Base-by-base conservation (phyloP, 768 basidiomycete genomes). In the Serpula lacrymans region DNA sequence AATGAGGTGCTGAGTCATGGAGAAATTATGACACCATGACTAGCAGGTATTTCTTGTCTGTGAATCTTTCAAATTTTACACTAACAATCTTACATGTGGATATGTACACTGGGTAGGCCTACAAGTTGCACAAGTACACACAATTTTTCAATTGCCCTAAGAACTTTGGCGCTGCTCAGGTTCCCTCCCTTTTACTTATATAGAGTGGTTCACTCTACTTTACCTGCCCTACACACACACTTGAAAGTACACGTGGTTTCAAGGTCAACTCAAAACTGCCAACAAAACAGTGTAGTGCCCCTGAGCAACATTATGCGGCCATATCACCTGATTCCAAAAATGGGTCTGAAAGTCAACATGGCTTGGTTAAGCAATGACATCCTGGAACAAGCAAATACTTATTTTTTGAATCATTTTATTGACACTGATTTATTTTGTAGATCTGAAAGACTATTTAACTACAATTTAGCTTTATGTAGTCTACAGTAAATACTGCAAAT, bases 191-290 rank as follows among this genome's bases (percentile, higher is more conserved):
- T 45, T 59, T 12, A 52, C 57, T 1, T 61, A 60, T 31, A 25
- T 60, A 16, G 46, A 60, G 16, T 58, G 53, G 51, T 60, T 51
- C 38, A 57, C 40, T 1, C 37, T 45, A 1, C 35, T 58, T 30
- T 20, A 14, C 16, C 28, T 26, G 16, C 39, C 31, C 6, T 37
- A 44, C 30, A 14, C 37, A 13, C 20, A 27, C 8, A 17, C 28
- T 16, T 6, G n/a, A 7, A 39, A 39, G 37, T 12, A 23, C 9
- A 14, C n/a, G n/a, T 24, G 14, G 12, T 44, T 6, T 39, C 37
- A 7, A 24, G 17, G 8, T 44, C 30, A 2, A 39, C 37, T 16
- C n/a, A n/a, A n/a, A n/a, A n/a, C n/a, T n/a, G 24, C 14, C 37
- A 38, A 22, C 34, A n/a, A n/a, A n/a, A n/a, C n/a, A 18, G 14